Percentiles rank a stretch among this genome's conserved stretches.
Evolutionary conservation across 192 early-diverging fungal genomes (phyloP).

Genomic region (Diversispora eburnea): DNA sequence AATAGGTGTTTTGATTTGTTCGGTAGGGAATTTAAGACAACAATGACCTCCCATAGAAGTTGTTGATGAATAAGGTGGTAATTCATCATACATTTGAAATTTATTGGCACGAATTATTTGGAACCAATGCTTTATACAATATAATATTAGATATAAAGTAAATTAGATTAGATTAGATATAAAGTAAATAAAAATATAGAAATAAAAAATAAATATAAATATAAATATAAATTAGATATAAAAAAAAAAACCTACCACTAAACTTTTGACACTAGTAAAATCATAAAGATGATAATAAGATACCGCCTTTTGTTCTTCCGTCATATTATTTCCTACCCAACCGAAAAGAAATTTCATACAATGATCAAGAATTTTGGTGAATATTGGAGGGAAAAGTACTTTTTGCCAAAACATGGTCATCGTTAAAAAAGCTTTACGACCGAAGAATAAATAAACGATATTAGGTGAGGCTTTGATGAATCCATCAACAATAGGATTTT

Average conservation of each 20-base stretch:
- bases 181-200: neutral
- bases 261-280: constrained; percentile 81
- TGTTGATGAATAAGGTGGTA: constrained; percentile 47
- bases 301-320: constrained; percentile 67
- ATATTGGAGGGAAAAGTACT: constrained; percentile 69
- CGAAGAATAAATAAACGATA: constrained; percentile 84
- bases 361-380: constrained; percentile 68
- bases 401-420: constrained; percentile 83
- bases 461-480: constrained; percentile 81
- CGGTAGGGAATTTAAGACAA: constrained; percentile 69
- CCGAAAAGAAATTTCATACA: constrained; percentile 77
- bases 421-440: constrained; percentile 76
- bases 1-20: constrained; percentile 81
- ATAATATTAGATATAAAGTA: neutral
- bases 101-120: constrained; percentile 85
- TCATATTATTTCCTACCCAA: constrained; percentile 71
- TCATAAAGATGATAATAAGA: constrained; percentile 87
- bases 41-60: constrained; percentile 54
- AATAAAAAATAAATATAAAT: neutral
- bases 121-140: constrained; percentile 73
- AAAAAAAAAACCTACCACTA: constrained; percentile 57
- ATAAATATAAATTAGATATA: no score
- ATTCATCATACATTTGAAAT: constrained; percentile 94
- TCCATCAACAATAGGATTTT: constrained; percentile 76
- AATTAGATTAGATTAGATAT: no score